Percentiles rank a stretch among this genome's conserved stretches.
These are phyloP conservation scores for Acorus calamus DNA, from an alignment of 106 monocot genomes.

Conservation along the genomic window DNA sequence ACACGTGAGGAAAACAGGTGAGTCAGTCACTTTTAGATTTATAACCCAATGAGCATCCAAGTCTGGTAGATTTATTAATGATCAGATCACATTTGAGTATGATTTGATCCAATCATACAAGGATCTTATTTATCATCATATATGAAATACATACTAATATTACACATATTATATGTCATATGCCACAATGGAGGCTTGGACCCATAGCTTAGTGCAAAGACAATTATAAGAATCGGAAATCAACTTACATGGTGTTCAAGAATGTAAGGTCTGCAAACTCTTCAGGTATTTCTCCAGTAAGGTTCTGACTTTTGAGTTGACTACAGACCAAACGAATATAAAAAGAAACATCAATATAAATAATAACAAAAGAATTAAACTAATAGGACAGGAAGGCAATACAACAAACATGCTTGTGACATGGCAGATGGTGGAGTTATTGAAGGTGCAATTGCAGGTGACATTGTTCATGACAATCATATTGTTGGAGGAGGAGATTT, in stretches of 20 bases:
- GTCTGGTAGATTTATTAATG: too few species aligned
- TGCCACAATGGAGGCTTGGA: too few species aligned
- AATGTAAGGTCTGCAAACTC: conserved; percentile 17
- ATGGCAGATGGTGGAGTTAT: conserved; percentile 6
- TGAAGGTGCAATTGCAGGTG: conserved; percentile 8
- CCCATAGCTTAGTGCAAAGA: background rate
- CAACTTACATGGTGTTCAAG: conserved; percentile 7
- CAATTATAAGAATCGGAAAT: background rate
- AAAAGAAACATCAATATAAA: too few species aligned
- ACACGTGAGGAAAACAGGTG: too few species aligned
- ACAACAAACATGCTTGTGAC: conserved; percentile 9
- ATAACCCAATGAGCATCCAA: too few species aligned
- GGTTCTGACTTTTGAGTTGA: conserved; percentile 15
- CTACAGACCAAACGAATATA: background rate
- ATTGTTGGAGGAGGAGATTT: conserved; percentile 7
- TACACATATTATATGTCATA: too few species aligned
- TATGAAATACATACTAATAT: too few species aligned
- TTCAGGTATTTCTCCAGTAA: conserved; percentile 15
- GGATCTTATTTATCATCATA: too few species aligned
- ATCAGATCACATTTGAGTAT: too few species aligned
- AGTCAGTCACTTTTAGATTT: too few species aligned
- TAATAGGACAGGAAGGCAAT: background rate
- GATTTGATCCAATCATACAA: too few species aligned
- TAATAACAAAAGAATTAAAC: too few species aligned
- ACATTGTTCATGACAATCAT: conserved; percentile 3